Evolutionary conservation across 2,329 filamentous ascomycete genomes (phyloP).

Genomic region (Penicillium concentricum): DNA sequence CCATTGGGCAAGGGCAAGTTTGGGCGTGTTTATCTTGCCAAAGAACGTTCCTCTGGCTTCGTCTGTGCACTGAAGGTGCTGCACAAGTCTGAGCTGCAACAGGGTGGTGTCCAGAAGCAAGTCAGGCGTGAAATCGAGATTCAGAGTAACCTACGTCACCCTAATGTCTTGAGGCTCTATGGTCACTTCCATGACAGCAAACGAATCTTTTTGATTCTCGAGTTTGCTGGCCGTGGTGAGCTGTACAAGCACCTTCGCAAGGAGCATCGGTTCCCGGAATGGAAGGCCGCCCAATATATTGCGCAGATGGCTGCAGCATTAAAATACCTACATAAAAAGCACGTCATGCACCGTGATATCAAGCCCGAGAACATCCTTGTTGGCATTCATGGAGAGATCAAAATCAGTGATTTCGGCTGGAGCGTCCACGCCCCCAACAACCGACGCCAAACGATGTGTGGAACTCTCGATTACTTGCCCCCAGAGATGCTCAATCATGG

Average conservation of each 20-base stretch:
- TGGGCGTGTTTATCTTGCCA: slow-evolving; percentile 79
- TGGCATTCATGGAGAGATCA: slow-evolving; percentile 95
- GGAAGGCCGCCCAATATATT: slow-evolving; percentile 82
- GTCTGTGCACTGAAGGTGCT: slow-evolving; percentile 84
- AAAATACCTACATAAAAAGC: slow-evolving; percentile 90
- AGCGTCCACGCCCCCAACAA: slow-evolving; percentile 96
- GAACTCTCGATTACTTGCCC: slow-evolving; percentile 93
- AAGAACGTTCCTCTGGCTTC: slow-evolving; percentile 74
- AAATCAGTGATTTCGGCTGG: slow-evolving; percentile 98
- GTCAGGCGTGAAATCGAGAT: slow-evolving; percentile 87
- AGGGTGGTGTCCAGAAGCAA: slow-evolving; percentile 81
- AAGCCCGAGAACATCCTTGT: slow-evolving; percentile 97
- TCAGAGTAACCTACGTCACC: slow-evolving; percentile 81
- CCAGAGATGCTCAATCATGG: slow-evolving; percentile 94
- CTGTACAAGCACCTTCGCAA: slow-evolving; percentile 82
- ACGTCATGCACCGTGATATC: slow-evolving; percentile 96
- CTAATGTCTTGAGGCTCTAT: slow-evolving; percentile 79
- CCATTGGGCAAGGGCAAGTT: slow-evolving; percentile 86
- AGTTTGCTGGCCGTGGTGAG: slow-evolving; percentile 82
- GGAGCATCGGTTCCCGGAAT: slow-evolving; percentile 77
- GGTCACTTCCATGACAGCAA: slow-evolving; percentile 89
- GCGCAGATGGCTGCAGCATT: slow-evolving; percentile 89
- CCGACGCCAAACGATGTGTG: slow-evolving; percentile 90
- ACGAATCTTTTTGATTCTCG: slow-evolving; percentile 81
- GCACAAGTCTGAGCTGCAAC: slow-evolving; percentile 78